Base-by-base conservation (phyloP, 2,329 filamentous ascomycete genomes). In the Venturia oleaginea region DNA sequence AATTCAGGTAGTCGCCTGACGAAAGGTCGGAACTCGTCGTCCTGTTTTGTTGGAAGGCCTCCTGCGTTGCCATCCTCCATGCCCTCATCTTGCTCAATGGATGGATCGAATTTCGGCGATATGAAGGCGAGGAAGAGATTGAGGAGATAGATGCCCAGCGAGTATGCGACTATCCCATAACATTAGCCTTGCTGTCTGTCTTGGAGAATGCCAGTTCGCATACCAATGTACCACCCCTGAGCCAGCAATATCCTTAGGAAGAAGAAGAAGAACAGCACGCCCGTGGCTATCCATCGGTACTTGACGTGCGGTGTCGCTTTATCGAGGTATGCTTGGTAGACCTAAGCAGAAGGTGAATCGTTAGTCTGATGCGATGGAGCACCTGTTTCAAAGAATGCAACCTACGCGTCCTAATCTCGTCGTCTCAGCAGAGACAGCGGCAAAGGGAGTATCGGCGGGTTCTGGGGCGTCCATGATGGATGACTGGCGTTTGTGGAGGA, bases 71-170 rank as follows among this genome's bases (percentile, higher is more conserved):
- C 94, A 71, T 97, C 93, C 78, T 99, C 94, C 84, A 97, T 93
- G 69, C 95, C 92, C 74, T 92, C 94, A 76, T 99, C 94, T 75
- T 92, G 82, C 74, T 96, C 93, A 74, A 94, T 91, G 68, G 92
- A 96, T 64, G 94, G 94, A 80, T 99, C 94, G 81, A 99, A 97
- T 81, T 99, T 99, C 71, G 94, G 94, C 74, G 93, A 91, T 64
- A 99, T 84, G 82, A 99, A 99, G 71, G 94, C 94, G 75, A 99
- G 91, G 84, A 99, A 99, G 67, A 99, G 87, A 80, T 99, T 99
- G 67, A 99, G 87, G 59, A 99, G 90, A 82, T 99, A 99, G 78
- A 99, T 99, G 70, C 93, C 94, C 64, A 99, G 87, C 43, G 93
- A 94, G 78, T 99, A 99, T 70, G 92, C 93, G 72, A 99, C 94